These are phyloP conservation scores for Rhynchosporium agropyri DNA, from an alignment of 2,329 filamentous ascomycete genomes.

Conservation along the genomic window DNA sequence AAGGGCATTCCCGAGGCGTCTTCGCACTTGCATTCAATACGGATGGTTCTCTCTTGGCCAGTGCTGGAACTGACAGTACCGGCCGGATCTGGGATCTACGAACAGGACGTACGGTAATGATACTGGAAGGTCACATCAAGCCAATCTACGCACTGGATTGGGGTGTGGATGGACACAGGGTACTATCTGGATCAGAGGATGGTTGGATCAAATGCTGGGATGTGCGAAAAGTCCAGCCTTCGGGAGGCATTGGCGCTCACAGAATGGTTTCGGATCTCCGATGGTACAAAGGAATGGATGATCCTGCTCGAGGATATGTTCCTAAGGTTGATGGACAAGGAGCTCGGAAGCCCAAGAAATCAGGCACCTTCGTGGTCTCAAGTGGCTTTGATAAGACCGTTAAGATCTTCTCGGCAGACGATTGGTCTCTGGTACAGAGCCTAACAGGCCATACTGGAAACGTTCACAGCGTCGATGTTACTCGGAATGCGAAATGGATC, in stretches of 20 bases:
- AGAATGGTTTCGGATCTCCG: constrained; percentile 87
- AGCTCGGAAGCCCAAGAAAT: constrained; percentile 74
- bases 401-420: constrained; percentile 94
- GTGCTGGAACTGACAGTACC: constrained; percentile 91
- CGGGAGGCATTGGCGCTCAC: constrained; percentile 87
- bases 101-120: constrained; percentile 92
- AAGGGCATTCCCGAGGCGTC: constrained; percentile 92
- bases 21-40: constrained; percentile 88
- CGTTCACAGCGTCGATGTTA: constrained; percentile 88
- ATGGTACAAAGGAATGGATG: constrained; percentile 90
- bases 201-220: constrained; percentile 99
- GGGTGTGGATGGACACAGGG: constrained; percentile 87
- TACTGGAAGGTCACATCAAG: constrained; percentile 83
- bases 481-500: constrained; percentile 85
- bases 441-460: constrained; percentile 90
- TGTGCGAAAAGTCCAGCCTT: constrained; percentile 81
- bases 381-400: constrained; percentile 93
- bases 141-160: constrained; percentile 94
- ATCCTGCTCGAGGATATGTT: constrained; percentile 63
- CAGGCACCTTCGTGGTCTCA: constrained; percentile 88
- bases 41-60: constrained; percentile 88
- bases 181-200: constrained; percentile 89
- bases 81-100: constrained; percentile 94
- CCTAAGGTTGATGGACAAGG: constrained; percentile 67
- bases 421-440: constrained; percentile 88